A percentile compares a stretch with the other conserved stretches of the same genome.
phyloP scores from a whole-genome alignment of 2,329 filamentous ascomycete species.

The Fusarium sp. region DNA sequence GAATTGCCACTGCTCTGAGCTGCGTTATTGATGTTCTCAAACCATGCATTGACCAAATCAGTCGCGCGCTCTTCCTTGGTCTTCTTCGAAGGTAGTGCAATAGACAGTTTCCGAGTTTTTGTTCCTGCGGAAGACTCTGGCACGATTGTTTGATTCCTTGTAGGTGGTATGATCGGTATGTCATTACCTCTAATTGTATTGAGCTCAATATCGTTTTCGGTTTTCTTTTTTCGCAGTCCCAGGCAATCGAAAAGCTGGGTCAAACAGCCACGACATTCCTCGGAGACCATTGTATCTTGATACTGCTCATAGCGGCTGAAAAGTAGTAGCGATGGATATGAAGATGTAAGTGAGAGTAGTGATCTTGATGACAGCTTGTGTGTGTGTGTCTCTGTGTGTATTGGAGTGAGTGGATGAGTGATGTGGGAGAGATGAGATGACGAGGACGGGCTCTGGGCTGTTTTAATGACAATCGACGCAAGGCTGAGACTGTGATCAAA shows the following conservation, averaged over 20 bases:
- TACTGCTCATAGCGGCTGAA: not conserved
- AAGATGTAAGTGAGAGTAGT: not conserved
- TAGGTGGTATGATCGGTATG: not conserved
- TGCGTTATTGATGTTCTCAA: not conserved
- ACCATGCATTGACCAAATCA: not conserved
- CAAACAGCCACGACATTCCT: not conserved
- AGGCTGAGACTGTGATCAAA: not conserved
- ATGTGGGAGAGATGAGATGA: not conserved
- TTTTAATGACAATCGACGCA: no score
- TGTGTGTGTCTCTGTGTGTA: not conserved
- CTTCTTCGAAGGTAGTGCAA: not conserved
- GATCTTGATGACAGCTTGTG: not conserved
- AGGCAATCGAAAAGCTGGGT: not conserved
- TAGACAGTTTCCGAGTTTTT: not conserved
- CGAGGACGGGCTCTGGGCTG: not conserved
- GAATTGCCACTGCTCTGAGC: not conserved
- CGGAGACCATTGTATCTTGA: not conserved
- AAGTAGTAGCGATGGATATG: not conserved
- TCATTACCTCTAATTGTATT: no score
- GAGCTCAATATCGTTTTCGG: no score
- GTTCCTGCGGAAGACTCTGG: not conserved
- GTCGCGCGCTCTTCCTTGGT: not conserved
- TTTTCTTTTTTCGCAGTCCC: not conserved
- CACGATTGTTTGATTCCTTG: not conserved
- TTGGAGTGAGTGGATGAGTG: not conserved